Evolutionary conservation across 352 stramenopile genomes (phyloP).

Genomic region (Phytopythium sindhum): DNA sequence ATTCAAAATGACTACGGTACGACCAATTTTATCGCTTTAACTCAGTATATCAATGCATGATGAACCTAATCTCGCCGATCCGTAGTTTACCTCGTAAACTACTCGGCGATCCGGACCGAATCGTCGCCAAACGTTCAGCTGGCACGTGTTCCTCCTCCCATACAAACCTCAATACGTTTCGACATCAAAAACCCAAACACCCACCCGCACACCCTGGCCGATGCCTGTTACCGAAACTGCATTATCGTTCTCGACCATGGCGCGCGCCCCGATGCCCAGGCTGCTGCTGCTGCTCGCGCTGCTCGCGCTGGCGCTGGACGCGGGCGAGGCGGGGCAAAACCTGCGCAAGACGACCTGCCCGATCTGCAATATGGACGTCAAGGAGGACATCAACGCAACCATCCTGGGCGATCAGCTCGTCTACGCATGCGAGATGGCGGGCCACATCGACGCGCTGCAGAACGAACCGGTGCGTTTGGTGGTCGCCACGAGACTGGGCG

Average conservation of each 20-base stretch:
- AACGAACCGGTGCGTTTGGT: constrained; percentile 53
- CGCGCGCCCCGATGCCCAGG: constrained; percentile 3
- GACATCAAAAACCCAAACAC: neutral
- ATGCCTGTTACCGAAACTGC: too few relatives aligned
- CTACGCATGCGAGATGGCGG: constrained; percentile 84
- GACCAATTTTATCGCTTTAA: neutral
- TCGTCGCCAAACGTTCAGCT: neutral
- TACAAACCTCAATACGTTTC: neutral
- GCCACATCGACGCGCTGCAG: constrained; percentile 73
- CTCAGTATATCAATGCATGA: neutral
- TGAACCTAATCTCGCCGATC: neutral
- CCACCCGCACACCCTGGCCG: too few relatives aligned
- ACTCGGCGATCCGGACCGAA: neutral
- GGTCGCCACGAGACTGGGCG: neutral
- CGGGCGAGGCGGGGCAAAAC: constrained; percentile 38
- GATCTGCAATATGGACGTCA: constrained; percentile 54
- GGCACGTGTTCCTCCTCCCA: neutral
- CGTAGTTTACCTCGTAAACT: neutral
- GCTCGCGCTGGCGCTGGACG: constrained; percentile 21
- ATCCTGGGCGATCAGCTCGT: constrained; percentile 71
- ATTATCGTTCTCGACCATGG: neutral
- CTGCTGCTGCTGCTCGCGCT: constrained; percentile 19
- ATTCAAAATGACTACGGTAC: too few relatives aligned
- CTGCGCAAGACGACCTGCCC: constrained; percentile 44
- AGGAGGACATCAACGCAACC: constrained; percentile 32